Evolutionary conservation across 192 early-diverging fungal species (phyloP), one percentile per base, ranked within the genome.

Genomic region (Entrophospora sp.): DNA sequence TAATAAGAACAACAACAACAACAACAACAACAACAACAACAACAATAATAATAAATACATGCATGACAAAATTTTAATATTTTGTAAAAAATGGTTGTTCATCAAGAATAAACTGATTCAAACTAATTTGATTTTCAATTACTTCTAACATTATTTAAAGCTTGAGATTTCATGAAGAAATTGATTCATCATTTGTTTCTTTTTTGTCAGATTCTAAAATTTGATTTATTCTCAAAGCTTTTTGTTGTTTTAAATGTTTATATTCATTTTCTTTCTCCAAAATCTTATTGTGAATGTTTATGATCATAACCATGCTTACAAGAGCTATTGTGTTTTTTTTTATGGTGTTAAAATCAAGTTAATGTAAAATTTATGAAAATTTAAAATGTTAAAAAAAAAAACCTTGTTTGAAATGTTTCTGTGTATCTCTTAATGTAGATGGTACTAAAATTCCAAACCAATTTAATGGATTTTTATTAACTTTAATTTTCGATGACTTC

Each of bases 371-470:
- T 2, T 31, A 13, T 45, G 40, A 34, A 22, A 35, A 35, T 22
- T 58, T 38, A 32, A 28, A 40, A 2, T 2, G 61, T 10, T 40
- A 14, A 53, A 56, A 28, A 22, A 6, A 8, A 38, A 43, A 22
- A 78, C 77, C 67, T 46, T 55, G 64, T 42, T 71, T 71, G 22
- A 78, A 78, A 38, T 70, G 65, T 9, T 56, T 45, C 32, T 78
- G 77, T 12, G 71, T 55, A 2, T 67, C 73, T 20, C 71, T 64
- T 46, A 78, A 38, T 10, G 74, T 73, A 10, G 71, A 38, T 16
- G 77, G 67, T 27, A 78, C 77, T 37, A 78, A 68, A 9, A 76
- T n/a, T 5, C 77, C 77, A 69, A 78, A 78, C 77, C 77, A 78
- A 56, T 71, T 60, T 34, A 78, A 38, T 20, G 77, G 77, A 60